Conservation (phyloP, 177 flowering plant species). For the Tripterygium wilfordii region DNA sequence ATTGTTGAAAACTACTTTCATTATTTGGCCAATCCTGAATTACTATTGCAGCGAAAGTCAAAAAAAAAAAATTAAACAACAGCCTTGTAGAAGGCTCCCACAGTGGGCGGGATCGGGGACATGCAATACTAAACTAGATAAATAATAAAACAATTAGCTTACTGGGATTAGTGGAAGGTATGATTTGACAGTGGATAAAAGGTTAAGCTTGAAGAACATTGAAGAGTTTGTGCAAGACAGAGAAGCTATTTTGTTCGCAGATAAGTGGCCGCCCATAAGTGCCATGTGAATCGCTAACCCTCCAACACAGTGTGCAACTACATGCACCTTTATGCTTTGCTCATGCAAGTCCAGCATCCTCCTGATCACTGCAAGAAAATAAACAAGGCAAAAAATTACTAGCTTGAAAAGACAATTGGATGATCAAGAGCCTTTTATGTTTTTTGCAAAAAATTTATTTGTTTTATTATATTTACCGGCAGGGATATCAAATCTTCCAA, state of each 20-base stretch:
- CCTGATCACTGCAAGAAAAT: slow-evolving; percentile 25
- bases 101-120: too few relatives aligned
- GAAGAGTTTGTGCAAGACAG: slow-evolving; percentile 56
- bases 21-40: too few relatives aligned
- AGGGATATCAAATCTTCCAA: slow-evolving; percentile 55
- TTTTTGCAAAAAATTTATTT: too few relatives aligned
- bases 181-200: slow-evolving; percentile 40
- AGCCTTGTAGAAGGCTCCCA: too few relatives aligned
- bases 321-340: slow-evolving; percentile 29
- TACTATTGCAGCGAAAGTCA: too few relatives aligned
- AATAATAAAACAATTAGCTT: slow-evolving; percentile 5
- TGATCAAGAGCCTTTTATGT: too few relatives aligned
- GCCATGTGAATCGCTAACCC: slow-evolving; percentile 54
- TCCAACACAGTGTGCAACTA: slow-evolving; percentile 64
- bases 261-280: slow-evolving; percentile 56
- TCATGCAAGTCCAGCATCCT: slow-evolving; percentile 42
- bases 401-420: neutral
- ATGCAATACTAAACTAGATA: too few relatives aligned
- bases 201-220: slow-evolving; percentile 53
- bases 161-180: slow-evolving; percentile 58
- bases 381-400: neutral
- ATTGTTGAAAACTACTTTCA: too few relatives aligned
- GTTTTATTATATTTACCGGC: slow-evolving; percentile 32
- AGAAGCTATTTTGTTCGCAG: slow-evolving; percentile 36
- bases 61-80: too few relatives aligned